Base-by-base conservation (phyloP, 2,329 filamentous ascomycete genomes). In the Cordyceps cateniannulata region DNA sequence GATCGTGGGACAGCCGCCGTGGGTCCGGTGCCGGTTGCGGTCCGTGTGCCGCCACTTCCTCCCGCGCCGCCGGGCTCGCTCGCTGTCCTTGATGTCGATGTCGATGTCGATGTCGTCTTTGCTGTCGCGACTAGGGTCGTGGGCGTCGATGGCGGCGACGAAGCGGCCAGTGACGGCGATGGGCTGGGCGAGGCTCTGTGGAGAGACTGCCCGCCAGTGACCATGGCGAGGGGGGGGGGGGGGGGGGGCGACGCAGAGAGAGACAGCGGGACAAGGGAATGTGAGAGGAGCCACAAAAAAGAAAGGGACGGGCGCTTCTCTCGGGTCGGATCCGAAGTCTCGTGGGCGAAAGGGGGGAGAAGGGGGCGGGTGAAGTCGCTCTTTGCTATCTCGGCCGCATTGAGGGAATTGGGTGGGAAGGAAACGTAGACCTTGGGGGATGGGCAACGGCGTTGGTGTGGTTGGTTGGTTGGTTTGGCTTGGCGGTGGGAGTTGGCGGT, bases 181-280 rank as follows among this genome's bases (percentile, higher is more conserved):
- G 57, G 61, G 56, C 51, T 62, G 61, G 61, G 56, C 55, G 47
- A 54, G 55, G 61, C 54, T 53, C 61, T 24, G 38, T 10, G 56
- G 49, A 35, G 55, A n/a, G 18, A 8, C 54, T 14, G 53, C 38
- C 60, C 53, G 60, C 56, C 56, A 45, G 49, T 25, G 47, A 32
- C 54, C 55, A 58, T 52, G 48, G 56, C 38, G 38, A 18, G 14
- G 38, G 38, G 12, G 9, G 38, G 14, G 38, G 16, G 38, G 16
- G 29, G 29, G 29, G 6, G 29, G 6, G 6, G 29, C 38, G 38
- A 18, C 45, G 45, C 12, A 14, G 22, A 5, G 24, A 24, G 20
- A 18, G 12, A 18, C 8, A 18, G n/a, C n/a, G n/a, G n/a, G n/a
- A n/a, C n/a, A n/a, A 20, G n/a, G 18, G 25, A 18, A 24, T 25